Evolutionary conservation across 1,284 basidiomycete species (phyloP).

Genomic region (Chondrostereum purpureum): DNA sequence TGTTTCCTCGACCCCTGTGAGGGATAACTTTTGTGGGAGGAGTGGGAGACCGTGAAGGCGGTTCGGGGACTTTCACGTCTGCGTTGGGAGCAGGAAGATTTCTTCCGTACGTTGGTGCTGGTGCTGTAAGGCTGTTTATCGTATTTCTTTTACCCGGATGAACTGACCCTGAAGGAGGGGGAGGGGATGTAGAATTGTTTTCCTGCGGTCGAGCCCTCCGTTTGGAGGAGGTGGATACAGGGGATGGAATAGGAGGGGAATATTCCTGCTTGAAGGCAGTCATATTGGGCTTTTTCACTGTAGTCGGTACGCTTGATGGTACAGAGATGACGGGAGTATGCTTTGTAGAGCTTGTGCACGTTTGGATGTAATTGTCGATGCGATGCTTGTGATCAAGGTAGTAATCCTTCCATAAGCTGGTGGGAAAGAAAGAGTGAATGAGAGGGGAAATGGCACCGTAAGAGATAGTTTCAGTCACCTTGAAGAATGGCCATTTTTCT

Average conservation of each 20-base stretch:
- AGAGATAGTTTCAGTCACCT: too few relatives aligned
- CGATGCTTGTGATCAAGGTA: conserved; percentile 52
- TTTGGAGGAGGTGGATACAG: conserved; percentile 14
- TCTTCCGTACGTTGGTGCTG: conserved; percentile 32
- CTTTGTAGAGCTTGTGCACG: conserved; percentile 5
- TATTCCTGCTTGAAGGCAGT: conserved; percentile 27
- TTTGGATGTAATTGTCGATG: conserved; percentile 44
- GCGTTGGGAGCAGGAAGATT: conserved; percentile 49
- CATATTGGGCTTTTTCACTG: conserved; percentile 42
- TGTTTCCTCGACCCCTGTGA: conserved; percentile 41
- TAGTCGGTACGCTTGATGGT: conserved; percentile 24
- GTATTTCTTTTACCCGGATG: conserved; percentile 39
- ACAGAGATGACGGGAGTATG: background rate
- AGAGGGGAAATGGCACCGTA: background rate
- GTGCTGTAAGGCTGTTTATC: conserved; percentile 51
- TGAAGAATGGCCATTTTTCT: conserved; percentile 13
- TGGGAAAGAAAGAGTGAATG: conserved; percentile 1
- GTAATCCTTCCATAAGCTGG: conserved; percentile 15
- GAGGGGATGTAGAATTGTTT: conserved; percentile 4
- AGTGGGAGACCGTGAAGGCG: conserved; percentile 59
- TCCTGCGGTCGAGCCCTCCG: conserved; percentile 7
- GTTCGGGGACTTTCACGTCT: conserved; percentile 48
- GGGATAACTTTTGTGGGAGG: conserved; percentile 47
- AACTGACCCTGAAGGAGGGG: conserved; percentile 3
- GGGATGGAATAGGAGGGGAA: conserved; percentile 17